A percentile compares a stretch with the other conserved stretches of the same genome.
Conservation (phyloP, 192 early-diverging fungal genomes). For the Glomus cerebriforme region DNA sequence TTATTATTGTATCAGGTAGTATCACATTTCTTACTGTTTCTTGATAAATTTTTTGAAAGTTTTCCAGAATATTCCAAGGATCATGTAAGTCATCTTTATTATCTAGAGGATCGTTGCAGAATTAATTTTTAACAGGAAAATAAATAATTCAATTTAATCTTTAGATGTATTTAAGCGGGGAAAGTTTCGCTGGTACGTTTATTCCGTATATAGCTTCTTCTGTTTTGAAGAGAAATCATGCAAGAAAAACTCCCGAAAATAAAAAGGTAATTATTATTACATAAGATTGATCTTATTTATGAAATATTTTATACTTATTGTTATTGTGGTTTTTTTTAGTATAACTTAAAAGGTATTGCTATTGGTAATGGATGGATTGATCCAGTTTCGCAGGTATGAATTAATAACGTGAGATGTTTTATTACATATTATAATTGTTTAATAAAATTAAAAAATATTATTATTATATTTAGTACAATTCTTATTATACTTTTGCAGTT, state of each 20-base stretch:
- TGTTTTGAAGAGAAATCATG: constrained; percentile 41
- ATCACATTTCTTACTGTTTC: constrained; percentile 47
- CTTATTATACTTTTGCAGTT: constrained; percentile 44
- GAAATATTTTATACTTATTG: not conserved
- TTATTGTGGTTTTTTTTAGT: constrained; percentile 20
- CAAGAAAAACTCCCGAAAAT: constrained; percentile 20
- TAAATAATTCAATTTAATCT: no score
- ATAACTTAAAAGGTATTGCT: constrained; percentile 56
- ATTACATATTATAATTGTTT: no score
- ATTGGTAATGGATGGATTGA: constrained; percentile 73
- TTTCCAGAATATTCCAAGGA: constrained; percentile 51
- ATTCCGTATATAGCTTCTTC: constrained; percentile 59
- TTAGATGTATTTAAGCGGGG: constrained; percentile 64
- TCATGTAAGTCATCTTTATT: constrained; percentile 38
- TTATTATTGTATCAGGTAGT: constrained; percentile 42
- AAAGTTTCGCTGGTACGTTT: constrained; percentile 66
- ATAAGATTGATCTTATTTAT: not conserved
- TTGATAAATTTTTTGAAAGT: constrained; percentile 49
- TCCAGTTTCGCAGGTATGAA: constrained; percentile 54
- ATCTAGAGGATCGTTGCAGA: not conserved
- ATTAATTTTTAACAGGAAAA: no score
- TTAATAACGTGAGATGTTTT: not conserved
- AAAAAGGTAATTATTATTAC: not conserved
- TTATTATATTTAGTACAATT: constrained; percentile 43
- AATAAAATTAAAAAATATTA: not conserved